These are phyloP conservation scores for Colletotrichum sp. DNA, from an alignment of 2,329 filamentous ascomycete genomes.

Conservation along the genomic window DNA sequence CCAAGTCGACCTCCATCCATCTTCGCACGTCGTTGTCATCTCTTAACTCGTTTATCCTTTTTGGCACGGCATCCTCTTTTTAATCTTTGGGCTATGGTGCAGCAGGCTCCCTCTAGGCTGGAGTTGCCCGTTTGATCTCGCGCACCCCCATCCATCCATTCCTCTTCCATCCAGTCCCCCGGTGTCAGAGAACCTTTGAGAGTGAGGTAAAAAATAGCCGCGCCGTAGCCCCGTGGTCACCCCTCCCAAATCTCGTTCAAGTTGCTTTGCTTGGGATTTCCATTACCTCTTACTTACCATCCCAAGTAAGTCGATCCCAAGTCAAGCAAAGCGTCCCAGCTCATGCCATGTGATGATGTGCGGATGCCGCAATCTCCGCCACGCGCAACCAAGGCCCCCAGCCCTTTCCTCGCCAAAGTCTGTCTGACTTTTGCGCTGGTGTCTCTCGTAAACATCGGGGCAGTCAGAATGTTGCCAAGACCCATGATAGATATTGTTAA, in stretches of 20 bases:
- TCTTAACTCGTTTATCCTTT: background rate
- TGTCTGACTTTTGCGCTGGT: background rate
- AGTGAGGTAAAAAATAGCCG: background rate
- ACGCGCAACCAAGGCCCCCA: background rate
- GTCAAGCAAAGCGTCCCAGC: constrained; percentile 13
- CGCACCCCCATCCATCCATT: background rate
- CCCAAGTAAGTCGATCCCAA: background rate
- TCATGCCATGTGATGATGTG: constrained; percentile 18
- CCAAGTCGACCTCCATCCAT: constrained; percentile 2
- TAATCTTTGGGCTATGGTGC: background rate
- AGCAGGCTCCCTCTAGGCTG: background rate
- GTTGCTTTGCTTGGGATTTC: background rate
- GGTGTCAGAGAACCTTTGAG: background rate
- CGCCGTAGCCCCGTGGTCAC: background rate
- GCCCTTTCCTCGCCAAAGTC: background rate
- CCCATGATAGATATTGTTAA: background rate
- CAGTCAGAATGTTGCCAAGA: constrained; percentile 1
- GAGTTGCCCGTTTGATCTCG: background rate
- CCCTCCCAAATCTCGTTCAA: background rate
- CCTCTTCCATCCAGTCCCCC: background rate
- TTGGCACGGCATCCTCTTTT: background rate
- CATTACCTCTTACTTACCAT: background rate
- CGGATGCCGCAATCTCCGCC: constrained; percentile 15
- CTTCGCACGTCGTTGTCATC: constrained; percentile 19
- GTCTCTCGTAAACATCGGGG: background rate